Base-by-base conservation (phyloP, 2,329 filamentous ascomycete species). In the Chrysoporthe cubensis region DNA sequence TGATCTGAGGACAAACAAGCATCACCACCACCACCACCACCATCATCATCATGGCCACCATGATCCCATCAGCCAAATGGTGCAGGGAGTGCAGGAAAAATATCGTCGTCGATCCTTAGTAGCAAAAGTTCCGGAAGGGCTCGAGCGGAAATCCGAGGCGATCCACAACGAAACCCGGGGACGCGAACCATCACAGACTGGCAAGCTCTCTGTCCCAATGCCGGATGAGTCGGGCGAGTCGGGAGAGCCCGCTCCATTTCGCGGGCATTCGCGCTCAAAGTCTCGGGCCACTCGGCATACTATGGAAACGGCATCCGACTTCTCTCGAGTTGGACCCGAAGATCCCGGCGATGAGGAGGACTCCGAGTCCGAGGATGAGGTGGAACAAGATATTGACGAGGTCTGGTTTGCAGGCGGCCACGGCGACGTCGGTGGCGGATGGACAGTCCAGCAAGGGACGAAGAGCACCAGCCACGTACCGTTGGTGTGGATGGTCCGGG, bases 361-460 rank as follows among this genome's bases (percentile, higher is more conserved):
- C 0, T 80, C 82, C 6, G 80, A 81, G 8, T 81, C 80, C 0
- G 56, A 65, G 9, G 81, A 84, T 32, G 82, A 83, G 2, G 79
- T 77, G 0, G 82, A 84, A 1, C 91, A 94, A 74, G 91, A 95
- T 71, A 90, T 95, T 60, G 86, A 92, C 68, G 92, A 96, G 73
- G 86, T 95, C 0, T 92, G 90, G 90, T 96, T 96, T 73, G 84
- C 91, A 0, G 92, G 92, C 9, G 89, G 90, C 13, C 92, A 96
- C 71, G 92, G 88, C 1, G 92, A 95, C 70, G 88, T 94, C 42
- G 92, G 92, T 1, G 92, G 92, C 11, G 92, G 92, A 0, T 94
- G 91, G 91, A 85, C 87, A 62, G 79, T 85, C 4, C 79, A 87
- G 0, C 76, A 81, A 0, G 81, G 81, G 0, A 83, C 82, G 34